phyloP scores from a whole-genome alignment of 225 moss, liverwort and hornwort genomes.

The Asterella californica region DNA sequence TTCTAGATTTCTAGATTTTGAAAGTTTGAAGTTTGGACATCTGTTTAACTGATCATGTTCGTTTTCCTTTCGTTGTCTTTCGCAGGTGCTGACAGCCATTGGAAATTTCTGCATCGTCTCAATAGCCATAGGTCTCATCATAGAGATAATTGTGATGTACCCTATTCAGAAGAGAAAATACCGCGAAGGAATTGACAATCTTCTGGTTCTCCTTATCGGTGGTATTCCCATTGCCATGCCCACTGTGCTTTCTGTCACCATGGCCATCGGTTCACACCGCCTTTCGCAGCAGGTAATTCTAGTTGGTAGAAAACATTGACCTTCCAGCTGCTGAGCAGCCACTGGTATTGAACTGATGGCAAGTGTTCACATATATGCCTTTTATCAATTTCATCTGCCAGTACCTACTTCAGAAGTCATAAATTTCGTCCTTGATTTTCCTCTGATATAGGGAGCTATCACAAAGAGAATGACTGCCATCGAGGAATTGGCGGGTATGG shows the following conservation, averaged over 20 bases:
- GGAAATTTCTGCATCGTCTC: slow-evolving; percentile 16
- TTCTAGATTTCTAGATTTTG: no score
- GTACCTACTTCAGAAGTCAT: background rate
- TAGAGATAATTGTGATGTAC: slow-evolving; percentile 39
- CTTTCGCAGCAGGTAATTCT: slow-evolving; percentile 8
- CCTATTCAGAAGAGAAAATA: slow-evolving; percentile 34
- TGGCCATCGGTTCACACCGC: slow-evolving; percentile 16
- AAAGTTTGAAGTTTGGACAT: no score
- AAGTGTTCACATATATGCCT: no score
- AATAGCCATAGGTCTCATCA: background rate
- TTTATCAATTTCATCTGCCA: background rate
- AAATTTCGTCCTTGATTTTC: no score
- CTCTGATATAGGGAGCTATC: slow-evolving; percentile 38
- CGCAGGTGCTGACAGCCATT: slow-evolving; percentile 9
- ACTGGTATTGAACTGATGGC: background rate
- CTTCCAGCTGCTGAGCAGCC: background rate
- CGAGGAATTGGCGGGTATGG: slow-evolving; percentile 60
- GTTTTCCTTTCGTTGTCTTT: background rate
- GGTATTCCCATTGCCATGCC: slow-evolving; percentile 41
- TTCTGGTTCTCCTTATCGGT: slow-evolving; percentile 47
- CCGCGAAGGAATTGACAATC: slow-evolving; percentile 43
- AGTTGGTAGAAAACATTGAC: background rate
- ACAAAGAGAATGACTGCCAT: slow-evolving; percentile 16
- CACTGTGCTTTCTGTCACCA: slow-evolving; percentile 5
- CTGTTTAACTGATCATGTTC: background rate